Base-by-base conservation (phyloP, 1,139 yeast species). In the Scheffersomyces lignicola region DNA sequence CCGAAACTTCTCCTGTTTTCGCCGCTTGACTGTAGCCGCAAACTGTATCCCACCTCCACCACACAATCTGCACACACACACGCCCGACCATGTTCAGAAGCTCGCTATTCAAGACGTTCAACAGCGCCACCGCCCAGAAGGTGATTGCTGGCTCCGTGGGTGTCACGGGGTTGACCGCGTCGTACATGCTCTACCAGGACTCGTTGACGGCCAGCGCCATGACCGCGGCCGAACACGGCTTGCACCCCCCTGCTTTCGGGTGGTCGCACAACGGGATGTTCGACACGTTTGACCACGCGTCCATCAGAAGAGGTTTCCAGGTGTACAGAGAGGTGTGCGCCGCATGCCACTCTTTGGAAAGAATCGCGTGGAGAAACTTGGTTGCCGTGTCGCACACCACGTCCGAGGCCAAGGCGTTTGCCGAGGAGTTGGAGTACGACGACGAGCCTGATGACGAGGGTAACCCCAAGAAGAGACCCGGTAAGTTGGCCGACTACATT, bases 361-460 rank as follows among this genome's bases (percentile, higher is more conserved):
- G 96, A 74, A 86, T 94, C 52, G 96, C 97, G 35, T 92, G 99
- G 99, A 88, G 98, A 80, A 86, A 90, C 57, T 72, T 92, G 56
- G 97, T 94, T 51, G 98, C 95, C 65, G 97, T 92, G 33, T 86
- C 97, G 35, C 97, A 92, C 74, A 81, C 95, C 44, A 76, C 89
- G 52, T 60, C 80, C 43, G 99, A 92, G 69, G 97, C 85, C 52
- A 86, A 87, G 70, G 95, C 78, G 24, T 82, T 92, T 83, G 90
- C 95, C 54, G 97, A 87, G 67, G 96, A 89, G 68, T 84, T 86
- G 62, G 98, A 92, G 75, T 92, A 92, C 69, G 97, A 89, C 56
- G 97, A 90, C 60, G 99, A 94, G 71, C 98, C 98, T 37, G 97
- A 92, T 78, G 98, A 92, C 66, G 95, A 90, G 75, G 99, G 98